Evolutionary conservation across 1,139 yeast species (phyloP), one percentile per base, ranked within the genome.

Genomic region (Scheffersomyces titani): DNA sequence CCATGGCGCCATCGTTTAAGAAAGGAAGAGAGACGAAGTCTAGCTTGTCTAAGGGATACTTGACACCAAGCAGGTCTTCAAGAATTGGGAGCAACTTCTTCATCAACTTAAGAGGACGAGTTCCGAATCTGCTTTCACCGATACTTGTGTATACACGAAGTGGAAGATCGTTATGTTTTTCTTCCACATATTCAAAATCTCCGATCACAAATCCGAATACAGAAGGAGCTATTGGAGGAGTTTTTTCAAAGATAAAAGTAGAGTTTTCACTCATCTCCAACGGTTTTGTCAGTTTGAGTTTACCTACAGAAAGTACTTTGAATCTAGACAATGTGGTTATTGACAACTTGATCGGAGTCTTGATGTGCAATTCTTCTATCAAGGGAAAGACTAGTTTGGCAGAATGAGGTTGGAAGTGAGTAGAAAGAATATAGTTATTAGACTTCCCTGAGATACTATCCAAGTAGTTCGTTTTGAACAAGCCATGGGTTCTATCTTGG

Each of bases 1-100:
- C 96, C 87, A 88, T 89, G 4, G 90, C 94, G 57, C 90, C 89
- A 68, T 89, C 93, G 44, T 85, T 78, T 58, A 89, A 76, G 63
- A 86, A 88, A 6, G 94, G 94, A 16, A 89, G 69, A 0, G 89
- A 83, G 2, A 87, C 82, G 51, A 89, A 72, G 65, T 89, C 94
- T 48, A 89, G 70, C 63, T 89, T 89, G 5, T 76, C 72, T 60
- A 87, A 72, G 1, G 93, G 93, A 63, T 78, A 88, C 1, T 66
- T 61, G 16, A 67, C 66, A 0, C 76, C 74, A 54, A 88, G 79
- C 44, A 77, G 70, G 0, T 68, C 54, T 56, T 78, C 83, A 49
- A 76, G 60, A 2, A 83, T 57, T 2, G 88, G 87, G 40, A 88
- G 69, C 46, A 81, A 71, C 53, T 75, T 71, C n/a, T 76, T 69